These are phyloP conservation scores for Candida argentea DNA, from an alignment of 805 yeast species.

Conservation along the genomic window DNA sequence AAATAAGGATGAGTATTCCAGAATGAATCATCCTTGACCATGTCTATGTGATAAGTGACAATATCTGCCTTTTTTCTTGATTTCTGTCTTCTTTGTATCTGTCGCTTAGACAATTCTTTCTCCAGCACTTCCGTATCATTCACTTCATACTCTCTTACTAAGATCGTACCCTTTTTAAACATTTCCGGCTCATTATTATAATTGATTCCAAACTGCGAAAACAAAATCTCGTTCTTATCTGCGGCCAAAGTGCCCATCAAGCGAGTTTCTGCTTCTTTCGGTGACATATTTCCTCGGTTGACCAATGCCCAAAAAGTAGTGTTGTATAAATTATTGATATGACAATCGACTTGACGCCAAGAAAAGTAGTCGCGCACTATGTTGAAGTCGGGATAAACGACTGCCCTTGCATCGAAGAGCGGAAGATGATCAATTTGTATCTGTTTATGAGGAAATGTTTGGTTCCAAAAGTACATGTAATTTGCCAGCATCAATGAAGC, in stretches of 20 bases:
- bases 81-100: slow-evolving; percentile 40
- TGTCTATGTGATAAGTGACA: slow-evolving; percentile 42
- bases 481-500: slow-evolving; percentile 74
- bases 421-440: slow-evolving; percentile 54
- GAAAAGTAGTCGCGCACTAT: slow-evolving; percentile 70
- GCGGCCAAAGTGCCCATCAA: slow-evolving; percentile 69
- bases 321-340: slow-evolving; percentile 88
- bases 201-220: slow-evolving; percentile 67
- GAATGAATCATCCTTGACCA: slow-evolving; percentile 47
- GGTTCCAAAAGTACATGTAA: slow-evolving; percentile 61
- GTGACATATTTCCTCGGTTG: slow-evolving; percentile 51
- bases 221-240: slow-evolving; percentile 86
- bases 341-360: slow-evolving; percentile 97
- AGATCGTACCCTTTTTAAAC: slow-evolving; percentile 72
- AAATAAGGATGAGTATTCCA: slow-evolving; percentile 44
- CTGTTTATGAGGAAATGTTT: slow-evolving; percentile 40
- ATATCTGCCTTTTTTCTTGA: slow-evolving; percentile 39
- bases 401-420: slow-evolving; percentile 86
- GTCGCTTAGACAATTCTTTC: slow-evolving; percentile 26
- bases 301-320: slow-evolving; percentile 90
- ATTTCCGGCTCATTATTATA: slow-evolving; percentile 88
- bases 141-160: slow-evolving; percentile 38
- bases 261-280: slow-evolving; percentile 71
- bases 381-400: slow-evolving; percentile 59
- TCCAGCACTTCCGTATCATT: slow-evolving; percentile 8